Base-by-base conservation (phyloP, 176 grass and related monocot species). In the Miscanthus lutarioriparius region DNA sequence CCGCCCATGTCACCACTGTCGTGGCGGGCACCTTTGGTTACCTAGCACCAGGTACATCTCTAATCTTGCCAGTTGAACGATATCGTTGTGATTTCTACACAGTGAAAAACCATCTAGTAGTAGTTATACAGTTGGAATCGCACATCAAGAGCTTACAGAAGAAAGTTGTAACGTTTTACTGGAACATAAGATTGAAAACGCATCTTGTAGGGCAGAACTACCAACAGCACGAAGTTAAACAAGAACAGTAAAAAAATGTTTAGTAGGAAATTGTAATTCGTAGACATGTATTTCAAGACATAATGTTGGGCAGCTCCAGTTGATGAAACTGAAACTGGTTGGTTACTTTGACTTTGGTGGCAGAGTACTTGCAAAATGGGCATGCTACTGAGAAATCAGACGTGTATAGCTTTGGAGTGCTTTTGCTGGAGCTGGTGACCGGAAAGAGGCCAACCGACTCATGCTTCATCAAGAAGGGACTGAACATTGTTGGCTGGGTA, bases 401-500 rank as follows among this genome's bases (percentile, higher is more conserved):
- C 28, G 93, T 96, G 41, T 96, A 99, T 47, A 94, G 93, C 82
- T 99, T 99, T 38, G 93, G 97, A 4, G 97, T 96, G 79, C 89
- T 99, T 66, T 77, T 99, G 81, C 74, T 99, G 62, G 93, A 99
- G 71, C 72, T 99, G 0, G 93, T 99, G 56, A 99, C 93, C 0
- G 97, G 93, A 71, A 99, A 94, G 86, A 88, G 91, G 78, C 97
- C 93, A 44, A 99, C 93, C 0, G 93, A 96, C 66, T 73, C 93
- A 49, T 86, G 90, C 84, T 99, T 99, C 47, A 79, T 92, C 33
- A 99, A 77, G 74, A 96, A 88, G 83, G 93, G 93, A 65, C 87
- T 99, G 74, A 96, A 99, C 80, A 96, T 99, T 74, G 97, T 99
- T 44, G 97, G 93, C 73, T 99, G 97, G 97, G 97, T 96, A 85